These are phyloP conservation scores for Melanogaster broomeanus DNA, from an alignment of 768 basidiomycete genomes.

Conservation along the genomic window DNA sequence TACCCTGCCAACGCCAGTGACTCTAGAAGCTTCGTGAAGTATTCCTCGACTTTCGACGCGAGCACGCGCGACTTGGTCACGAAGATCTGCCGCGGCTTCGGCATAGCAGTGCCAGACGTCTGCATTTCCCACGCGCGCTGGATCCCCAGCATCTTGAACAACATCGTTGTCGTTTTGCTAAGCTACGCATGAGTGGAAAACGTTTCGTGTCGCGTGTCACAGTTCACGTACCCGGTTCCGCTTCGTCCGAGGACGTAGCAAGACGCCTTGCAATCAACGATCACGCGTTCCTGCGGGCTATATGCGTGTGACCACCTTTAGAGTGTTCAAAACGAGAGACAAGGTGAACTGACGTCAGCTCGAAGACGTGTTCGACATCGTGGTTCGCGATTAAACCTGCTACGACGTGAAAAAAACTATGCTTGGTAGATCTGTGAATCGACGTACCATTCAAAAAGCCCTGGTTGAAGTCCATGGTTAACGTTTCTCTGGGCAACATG, in stretches of 20 bases:
- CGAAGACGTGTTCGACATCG: conserved; percentile 29
- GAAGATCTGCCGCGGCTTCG: conserved; percentile 67
- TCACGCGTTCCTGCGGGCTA: conserved; percentile 51
- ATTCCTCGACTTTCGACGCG: conserved; percentile 67
- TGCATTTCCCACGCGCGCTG: conserved; percentile 53
- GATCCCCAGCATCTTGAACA: conserved; percentile 74
- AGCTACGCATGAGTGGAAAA: not conserved
- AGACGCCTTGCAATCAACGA: conserved; percentile 59
- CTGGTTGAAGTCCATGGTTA: conserved; percentile 13
- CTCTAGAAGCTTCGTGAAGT: conserved; percentile 53
- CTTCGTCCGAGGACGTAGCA: conserved; percentile 72
- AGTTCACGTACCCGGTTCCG: conserved; percentile 61
- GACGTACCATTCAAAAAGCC: conserved; percentile 22
- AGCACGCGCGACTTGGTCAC: conserved; percentile 70
- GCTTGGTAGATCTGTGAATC: not conserved
- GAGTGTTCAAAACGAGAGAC: conserved; percentile 15
- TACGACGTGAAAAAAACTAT: not conserved
- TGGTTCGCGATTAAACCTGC: conserved; percentile 25
- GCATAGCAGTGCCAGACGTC: conserved; percentile 23
- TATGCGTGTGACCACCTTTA: not conserved
- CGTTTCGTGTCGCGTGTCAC: not conserved
- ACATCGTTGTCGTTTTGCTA: conserved; percentile 77
- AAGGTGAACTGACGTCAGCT: conserved; percentile 19
- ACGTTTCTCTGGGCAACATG: conserved; percentile 37
- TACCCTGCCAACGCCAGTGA: conserved; percentile 41